Evolutionary conservation across 163 green algal species (phyloP), one percentile per base, ranked within the genome.

Genomic region (Chlamydomonas reinhardtii): DNA sequence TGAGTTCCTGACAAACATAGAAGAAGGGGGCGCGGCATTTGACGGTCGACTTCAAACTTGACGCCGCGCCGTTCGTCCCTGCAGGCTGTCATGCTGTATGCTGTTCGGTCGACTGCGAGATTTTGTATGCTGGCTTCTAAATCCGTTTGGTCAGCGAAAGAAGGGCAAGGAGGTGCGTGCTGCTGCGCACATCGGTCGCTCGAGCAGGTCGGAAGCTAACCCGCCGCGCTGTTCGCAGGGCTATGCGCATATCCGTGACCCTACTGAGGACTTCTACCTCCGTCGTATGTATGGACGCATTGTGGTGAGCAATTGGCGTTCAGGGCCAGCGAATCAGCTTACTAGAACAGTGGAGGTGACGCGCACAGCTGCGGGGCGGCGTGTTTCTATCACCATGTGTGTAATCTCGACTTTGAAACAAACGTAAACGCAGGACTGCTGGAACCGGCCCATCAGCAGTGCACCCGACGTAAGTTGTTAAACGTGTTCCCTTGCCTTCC

Each of bases 361-460:
- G 25, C 25, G 25, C n/a, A 4, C 8, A 24, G 65, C n/a, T 27
- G 65, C n/a, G n/a, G 25, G 1, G 27, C 29, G 2, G 22, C 56
- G 74, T 2, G 11, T 52, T 69, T 6, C 31, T 16, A 66, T 31
- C 59, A 29, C 6, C 5, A 29, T 31, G 9, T n/a, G 43, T 35
- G 34, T 2, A 17, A 6, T 56, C n/a, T 17, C 29, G 11, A 35
- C 4, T 24, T 54, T 56, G 59, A 61, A 34, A 19, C 35, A 25
- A 19, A n/a, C 9, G 1, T 66, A 39, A 19, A 56, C 56, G 6
- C 90, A 94, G 92, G 92, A 95, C 85, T 94, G 90, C 77, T 95
- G 89, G 84, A 95, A 98, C 90, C 89, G 97, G n/a, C 96, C 97
- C 17, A 98, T 99, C 73, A 82, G 84, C 76, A 96, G 93, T 68